A percentile compares a stretch with the other conserved stretches of the same genome.
These are phyloP conservation scores for Hirsutella minnesotensis DNA, from an alignment of 2,329 filamentous ascomycete species.

Conservation along the genomic window DNA sequence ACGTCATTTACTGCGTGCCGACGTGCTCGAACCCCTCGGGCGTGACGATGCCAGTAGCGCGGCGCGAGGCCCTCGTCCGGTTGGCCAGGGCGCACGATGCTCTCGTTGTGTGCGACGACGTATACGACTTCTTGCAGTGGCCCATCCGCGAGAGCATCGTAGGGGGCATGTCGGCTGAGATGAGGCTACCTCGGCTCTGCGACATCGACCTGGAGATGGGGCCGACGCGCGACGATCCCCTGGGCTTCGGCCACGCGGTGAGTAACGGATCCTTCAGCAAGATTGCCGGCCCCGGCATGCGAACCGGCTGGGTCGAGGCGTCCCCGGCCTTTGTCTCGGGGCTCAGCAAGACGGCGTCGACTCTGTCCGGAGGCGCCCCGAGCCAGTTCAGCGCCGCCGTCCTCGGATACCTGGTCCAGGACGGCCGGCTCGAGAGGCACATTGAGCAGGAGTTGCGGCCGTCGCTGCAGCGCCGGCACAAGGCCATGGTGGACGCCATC, in stretches of 20 bases:
- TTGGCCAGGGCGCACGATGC: conserved; percentile 71
- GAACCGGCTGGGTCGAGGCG: conserved; percentile 82
- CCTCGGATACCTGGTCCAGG: conserved; percentile 33
- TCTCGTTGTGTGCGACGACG: conserved; percentile 79
- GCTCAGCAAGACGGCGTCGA: conserved; percentile 39
- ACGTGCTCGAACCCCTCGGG: conserved; percentile 84
- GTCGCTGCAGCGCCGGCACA: conserved; percentile 31
- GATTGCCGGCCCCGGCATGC: conserved; percentile 65
- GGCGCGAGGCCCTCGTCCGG: conserved; percentile 57
- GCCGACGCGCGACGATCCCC: conserved; percentile 30
- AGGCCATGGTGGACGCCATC: conserved; percentile 46
- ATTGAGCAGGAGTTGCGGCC: conserved; percentile 31
- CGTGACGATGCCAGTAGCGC: conserved; percentile 61
- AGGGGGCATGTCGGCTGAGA: conserved; percentile 8
- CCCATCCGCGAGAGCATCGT: conserved; percentile 28
- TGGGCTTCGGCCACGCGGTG: conserved; percentile 61
- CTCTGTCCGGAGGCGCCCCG: conserved; percentile 45
- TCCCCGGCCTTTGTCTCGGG: conserved; percentile 42
- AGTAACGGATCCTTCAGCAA: conserved; percentile 91
- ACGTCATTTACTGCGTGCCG: conserved; percentile 80
- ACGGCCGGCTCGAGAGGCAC: conserved; percentile 30
- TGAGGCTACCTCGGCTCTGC: conserved; percentile 62
- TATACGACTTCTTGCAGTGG: conserved; percentile 91
- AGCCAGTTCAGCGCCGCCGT: conserved; percentile 41
- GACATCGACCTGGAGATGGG: conserved; percentile 65